A percentile compares a stretch with the other conserved stretches of the same genome.
phyloP scores from a whole-genome alignment of 441 rosid genomes.

The Rhodomyrtus psidioides region DNA sequence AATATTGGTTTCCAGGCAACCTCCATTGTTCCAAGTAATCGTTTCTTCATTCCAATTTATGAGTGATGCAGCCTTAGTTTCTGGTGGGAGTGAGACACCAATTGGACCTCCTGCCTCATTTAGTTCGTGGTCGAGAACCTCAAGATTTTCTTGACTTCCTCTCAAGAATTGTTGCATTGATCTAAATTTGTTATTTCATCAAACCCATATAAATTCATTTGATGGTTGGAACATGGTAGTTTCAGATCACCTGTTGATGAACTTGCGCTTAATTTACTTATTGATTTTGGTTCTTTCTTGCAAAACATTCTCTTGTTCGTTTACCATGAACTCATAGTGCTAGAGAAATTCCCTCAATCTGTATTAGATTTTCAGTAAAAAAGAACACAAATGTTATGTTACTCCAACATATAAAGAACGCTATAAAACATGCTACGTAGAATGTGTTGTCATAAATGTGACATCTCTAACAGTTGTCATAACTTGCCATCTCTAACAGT shows the following conservation, averaged over 20 bases:
- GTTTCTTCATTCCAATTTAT: background rate
- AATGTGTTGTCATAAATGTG: background rate
- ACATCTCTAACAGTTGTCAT: background rate
- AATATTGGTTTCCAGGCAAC: constrained; percentile 89
- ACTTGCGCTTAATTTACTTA: background rate
- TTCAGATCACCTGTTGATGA: background rate
- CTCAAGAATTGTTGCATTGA: background rate
- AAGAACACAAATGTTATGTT: background rate
- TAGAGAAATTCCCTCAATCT: background rate
- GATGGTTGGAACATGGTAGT: background rate
- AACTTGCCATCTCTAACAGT: background rate
- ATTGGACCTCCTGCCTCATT: background rate
- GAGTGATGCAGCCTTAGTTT: background rate
- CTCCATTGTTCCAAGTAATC: constrained; percentile 82
- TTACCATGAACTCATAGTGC: background rate
- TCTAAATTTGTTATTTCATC: background rate
- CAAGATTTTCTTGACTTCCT: background rate
- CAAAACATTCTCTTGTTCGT: background rate
- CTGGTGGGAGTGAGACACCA: background rate
- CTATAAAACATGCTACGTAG: background rate
- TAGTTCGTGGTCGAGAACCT: too few relatives aligned
- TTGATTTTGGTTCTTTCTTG: background rate
- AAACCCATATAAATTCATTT: background rate
- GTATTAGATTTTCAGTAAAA: too few relatives aligned
- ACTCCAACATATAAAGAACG: background rate